Percentiles rank a stretch among this genome's conserved stretches.
Conservation (phyloP, 495 filamentous ascomycete genomes). For the Schizothecium vesticola region DNA sequence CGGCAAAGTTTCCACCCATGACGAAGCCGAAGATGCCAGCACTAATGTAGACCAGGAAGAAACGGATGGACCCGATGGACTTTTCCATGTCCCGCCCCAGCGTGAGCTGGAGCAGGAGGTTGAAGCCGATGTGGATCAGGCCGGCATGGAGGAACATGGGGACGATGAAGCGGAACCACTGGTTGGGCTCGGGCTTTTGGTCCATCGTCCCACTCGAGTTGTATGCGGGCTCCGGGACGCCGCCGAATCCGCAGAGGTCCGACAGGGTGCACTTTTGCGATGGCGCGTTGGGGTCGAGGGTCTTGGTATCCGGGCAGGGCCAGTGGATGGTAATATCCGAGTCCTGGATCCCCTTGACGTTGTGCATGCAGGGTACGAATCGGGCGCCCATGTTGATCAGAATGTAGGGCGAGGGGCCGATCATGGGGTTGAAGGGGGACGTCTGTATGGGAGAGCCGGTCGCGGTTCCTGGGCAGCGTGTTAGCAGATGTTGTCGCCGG, state of each 20-base stretch:
- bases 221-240: conserved; percentile 61
- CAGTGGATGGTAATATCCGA: conserved; percentile 39
- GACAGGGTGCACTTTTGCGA: conserved; percentile 62
- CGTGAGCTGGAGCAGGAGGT: conserved; percentile 81
- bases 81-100: conserved; percentile 88
- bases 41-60: conserved; percentile 80
- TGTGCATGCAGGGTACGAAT: conserved; percentile 93
- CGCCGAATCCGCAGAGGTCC: conserved; percentile 75
- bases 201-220: conserved; percentile 26
- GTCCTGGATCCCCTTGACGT: conserved; percentile 59
- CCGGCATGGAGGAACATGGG: conserved; percentile 96
- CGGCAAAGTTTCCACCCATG: conserved; percentile 88
- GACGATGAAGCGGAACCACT: conserved; percentile 94
- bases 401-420: conserved; percentile 83
- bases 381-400: conserved; percentile 96
- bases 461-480: conserved; percentile 43
- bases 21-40: conserved; percentile 96
- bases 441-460: conserved; percentile 79
- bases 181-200: conserved; percentile 60
- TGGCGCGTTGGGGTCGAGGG: conserved; percentile 36
- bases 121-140: conserved; percentile 91
- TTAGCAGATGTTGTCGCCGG: conserved; percentile 14
- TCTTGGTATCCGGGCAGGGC: conserved; percentile 73
- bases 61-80: conserved; percentile 78
- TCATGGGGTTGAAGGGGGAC: conserved; percentile 91